Percentiles rank a stretch among this genome's conserved stretches.
These are phyloP conservation scores for Aspergillus oerlinghausenensis DNA, from an alignment of 2,329 filamentous ascomycete species.

Conservation along the genomic window DNA sequence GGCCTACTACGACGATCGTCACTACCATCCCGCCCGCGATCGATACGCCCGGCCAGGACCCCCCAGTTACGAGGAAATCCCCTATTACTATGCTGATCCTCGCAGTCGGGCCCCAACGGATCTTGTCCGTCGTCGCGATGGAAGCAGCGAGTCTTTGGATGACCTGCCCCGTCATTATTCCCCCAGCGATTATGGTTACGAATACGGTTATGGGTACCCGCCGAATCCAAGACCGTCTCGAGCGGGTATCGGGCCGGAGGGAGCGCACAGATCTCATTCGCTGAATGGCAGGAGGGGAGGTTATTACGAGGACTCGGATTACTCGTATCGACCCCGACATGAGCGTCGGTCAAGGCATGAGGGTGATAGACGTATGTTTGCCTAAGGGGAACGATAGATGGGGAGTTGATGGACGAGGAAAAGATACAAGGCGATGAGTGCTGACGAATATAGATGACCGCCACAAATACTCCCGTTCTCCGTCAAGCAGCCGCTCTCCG, in stretches of 20 bases:
- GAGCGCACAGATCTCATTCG: constrained; percentile 35
- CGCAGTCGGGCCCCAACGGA: constrained; percentile 12
- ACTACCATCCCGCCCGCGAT: constrained; percentile 26
- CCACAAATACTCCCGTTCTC: constrained; percentile 30
- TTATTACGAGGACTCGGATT: constrained; percentile 30
- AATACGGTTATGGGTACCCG: constrained; percentile 34
- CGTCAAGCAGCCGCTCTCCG: constrained; percentile 38
- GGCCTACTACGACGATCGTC: constrained; percentile 36
- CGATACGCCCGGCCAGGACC: constrained; percentile 23
- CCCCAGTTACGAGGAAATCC: constrained; percentile 22
- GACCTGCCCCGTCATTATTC: constrained; percentile 82
- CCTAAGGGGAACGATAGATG: neutral
- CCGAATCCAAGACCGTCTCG: constrained; percentile 19
- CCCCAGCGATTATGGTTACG: constrained; percentile 50
- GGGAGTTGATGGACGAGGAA: neutral
- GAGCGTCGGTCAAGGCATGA: constrained; percentile 45
- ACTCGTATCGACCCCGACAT: constrained; percentile 29
- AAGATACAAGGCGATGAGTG: neutral
- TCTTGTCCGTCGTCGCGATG: constrained; percentile 45
- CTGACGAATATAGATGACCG: constrained; percentile 23
- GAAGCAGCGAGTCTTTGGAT: constrained; percentile 71
- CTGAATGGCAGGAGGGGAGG: constrained; percentile 29
- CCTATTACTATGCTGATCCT: constrained; percentile 24
- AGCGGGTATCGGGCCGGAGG: constrained; percentile 30
- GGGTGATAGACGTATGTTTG: constrained; percentile 38